These are phyloP conservation scores for Rasamsonia emersonii DNA, from an alignment of 2,329 filamentous ascomycete species.

Conservation along the genomic window DNA sequence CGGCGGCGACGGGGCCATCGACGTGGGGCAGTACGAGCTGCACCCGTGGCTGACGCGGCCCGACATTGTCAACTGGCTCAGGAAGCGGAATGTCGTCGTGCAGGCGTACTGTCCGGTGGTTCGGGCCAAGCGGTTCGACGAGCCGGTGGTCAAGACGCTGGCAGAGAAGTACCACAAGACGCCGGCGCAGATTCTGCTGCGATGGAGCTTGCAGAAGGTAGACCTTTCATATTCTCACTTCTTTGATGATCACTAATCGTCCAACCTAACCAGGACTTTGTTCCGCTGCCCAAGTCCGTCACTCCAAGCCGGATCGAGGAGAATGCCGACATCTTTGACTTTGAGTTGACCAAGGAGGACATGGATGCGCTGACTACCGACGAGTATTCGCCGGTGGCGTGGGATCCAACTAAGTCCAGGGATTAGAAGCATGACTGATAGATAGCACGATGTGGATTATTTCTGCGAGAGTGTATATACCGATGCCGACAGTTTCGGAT, in stretches of 20 bases:
- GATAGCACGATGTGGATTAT: no score
- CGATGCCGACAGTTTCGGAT: no score
- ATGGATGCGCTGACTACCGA: conserved; percentile 48
- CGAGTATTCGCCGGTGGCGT: no score
- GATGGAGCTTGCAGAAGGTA: conserved; percentile 55
- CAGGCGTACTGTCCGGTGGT: conserved; percentile 47
- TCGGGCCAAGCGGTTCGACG: conserved; percentile 40
- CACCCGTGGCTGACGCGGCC: conserved; percentile 79
- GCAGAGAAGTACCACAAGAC: conserved; percentile 51
- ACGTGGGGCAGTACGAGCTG: conserved; percentile 80
- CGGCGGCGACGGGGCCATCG: conserved; percentile 63
- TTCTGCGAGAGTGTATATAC: no score
- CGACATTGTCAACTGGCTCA: conserved; percentile 73
- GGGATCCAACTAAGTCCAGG: no score
- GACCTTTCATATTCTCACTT: neutral
- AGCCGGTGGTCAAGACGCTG: conserved; percentile 44
- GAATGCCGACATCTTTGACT: conserved; percentile 53
- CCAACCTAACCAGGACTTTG: conserved; percentile 40
- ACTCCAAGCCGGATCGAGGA: conserved; percentile 53
- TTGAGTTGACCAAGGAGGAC: conserved; percentile 50
- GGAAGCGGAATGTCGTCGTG: conserved; percentile 52
- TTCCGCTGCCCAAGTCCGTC: conserved; percentile 55
- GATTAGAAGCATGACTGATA: no score
- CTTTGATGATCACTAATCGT: conserved; percentile 3
- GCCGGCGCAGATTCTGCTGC: conserved; percentile 48